These are phyloP conservation scores for Colletotrichum incanum DNA, from an alignment of 2,329 filamentous ascomycete genomes.

Conservation along the genomic window DNA sequence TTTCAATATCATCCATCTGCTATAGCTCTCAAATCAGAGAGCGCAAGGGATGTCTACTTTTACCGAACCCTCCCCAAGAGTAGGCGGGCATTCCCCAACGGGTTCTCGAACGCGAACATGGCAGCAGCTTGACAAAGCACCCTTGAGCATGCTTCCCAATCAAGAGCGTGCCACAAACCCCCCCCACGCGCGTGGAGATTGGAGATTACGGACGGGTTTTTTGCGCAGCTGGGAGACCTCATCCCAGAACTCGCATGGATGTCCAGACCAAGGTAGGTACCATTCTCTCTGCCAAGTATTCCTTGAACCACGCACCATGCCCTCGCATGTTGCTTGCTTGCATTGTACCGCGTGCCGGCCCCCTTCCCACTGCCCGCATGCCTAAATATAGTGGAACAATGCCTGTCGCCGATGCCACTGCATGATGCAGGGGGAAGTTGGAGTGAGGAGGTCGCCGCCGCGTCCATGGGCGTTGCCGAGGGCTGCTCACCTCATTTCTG, in stretches of 20 bases:
- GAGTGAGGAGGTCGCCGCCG: slow-evolving; percentile 10
- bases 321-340: neutral
- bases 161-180: neutral
- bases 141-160: slow-evolving; percentile 6
- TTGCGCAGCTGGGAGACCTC: slow-evolving; percentile 4
- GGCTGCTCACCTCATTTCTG: slow-evolving; percentile 29
- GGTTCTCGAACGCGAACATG: neutral
- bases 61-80: slow-evolving; percentile 18
- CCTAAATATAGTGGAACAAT: slow-evolving; percentile 42
- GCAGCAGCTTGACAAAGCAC: slow-evolving; percentile 9
- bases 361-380: neutral
- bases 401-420: slow-evolving; percentile 38
- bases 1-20: slow-evolving; percentile 30
- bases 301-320: neutral
- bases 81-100: slow-evolving; percentile 2
- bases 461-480: slow-evolving; percentile 19
- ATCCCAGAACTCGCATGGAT: slow-evolving; percentile 37
- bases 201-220: slow-evolving; percentile 19
- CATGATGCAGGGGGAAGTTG: slow-evolving; percentile 40
- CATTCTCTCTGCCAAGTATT: neutral
- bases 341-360: neutral
- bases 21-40: slow-evolving; percentile 2
- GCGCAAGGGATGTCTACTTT: slow-evolving; percentile 8
- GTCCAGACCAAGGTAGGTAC: slow-evolving; percentile 29
- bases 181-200: slow-evolving; percentile 34